A percentile compares a stretch with the other conserved stretches of the same genome.
Conservation (phyloP, 1,139 yeast genomes). For the Pneumocystis sp. region DNA sequence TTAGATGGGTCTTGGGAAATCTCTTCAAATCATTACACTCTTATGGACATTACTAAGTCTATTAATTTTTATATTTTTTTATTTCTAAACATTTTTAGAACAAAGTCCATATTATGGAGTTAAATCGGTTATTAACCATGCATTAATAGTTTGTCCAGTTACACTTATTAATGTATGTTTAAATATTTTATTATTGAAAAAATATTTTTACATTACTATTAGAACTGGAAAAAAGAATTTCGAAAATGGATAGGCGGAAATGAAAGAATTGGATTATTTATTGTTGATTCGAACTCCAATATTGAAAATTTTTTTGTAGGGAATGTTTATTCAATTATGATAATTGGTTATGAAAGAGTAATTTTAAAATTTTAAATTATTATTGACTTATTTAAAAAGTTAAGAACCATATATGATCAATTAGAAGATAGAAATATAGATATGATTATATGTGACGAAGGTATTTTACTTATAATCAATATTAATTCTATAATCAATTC, state of each 20-base stretch:
- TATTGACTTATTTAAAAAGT: slow-evolving; percentile 25
- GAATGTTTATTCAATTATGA: slow-evolving; percentile 63
- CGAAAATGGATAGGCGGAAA: slow-evolving; percentile 65
- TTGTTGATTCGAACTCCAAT: slow-evolving; percentile 31
- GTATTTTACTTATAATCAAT: slow-evolving; percentile 66
- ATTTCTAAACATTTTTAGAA: slow-evolving; percentile 16
- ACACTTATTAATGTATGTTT: slow-evolving; percentile 37
- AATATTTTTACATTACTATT: slow-evolving; percentile 15
- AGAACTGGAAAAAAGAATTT: slow-evolving; percentile 82
- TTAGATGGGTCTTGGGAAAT: slow-evolving; percentile 84
- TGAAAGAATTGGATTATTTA: slow-evolving; percentile 35
- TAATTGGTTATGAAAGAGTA: slow-evolving; percentile 61
- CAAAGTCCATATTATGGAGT: slow-evolving; percentile 45
- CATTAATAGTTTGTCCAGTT: slow-evolving; percentile 80
- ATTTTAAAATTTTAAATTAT: background rate
- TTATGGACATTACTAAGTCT: slow-evolving; percentile 60
- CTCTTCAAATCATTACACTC: slow-evolving; percentile 67
- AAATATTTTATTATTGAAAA: background rate
- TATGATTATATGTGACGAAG: slow-evolving; percentile 83
- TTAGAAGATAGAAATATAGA: slow-evolving; percentile 42
- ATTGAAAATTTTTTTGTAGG: slow-evolving; percentile 53
- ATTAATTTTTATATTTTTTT: background rate
- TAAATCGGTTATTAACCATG: slow-evolving; percentile 37
- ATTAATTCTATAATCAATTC: slow-evolving; percentile 16
- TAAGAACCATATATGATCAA: slow-evolving; percentile 43